Conservation (phyloP, 2,329 filamentous ascomycete genomes). For the Pseudogymnoascus sp. region DNA sequence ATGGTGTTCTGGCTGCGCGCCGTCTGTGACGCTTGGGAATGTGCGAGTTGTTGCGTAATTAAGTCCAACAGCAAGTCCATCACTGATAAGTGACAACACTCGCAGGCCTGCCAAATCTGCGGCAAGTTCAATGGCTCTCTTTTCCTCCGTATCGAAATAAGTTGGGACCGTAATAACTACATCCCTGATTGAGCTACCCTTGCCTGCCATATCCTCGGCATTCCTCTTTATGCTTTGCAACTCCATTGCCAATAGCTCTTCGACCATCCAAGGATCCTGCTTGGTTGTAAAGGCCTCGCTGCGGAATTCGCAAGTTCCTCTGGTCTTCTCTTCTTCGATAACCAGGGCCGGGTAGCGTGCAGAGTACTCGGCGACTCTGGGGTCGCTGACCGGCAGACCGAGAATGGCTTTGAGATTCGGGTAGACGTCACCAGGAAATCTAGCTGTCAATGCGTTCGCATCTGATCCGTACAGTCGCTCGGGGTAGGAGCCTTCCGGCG, state of each 20-base stretch:
- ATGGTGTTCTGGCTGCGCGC: slow-evolving; percentile 82
- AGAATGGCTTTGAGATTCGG: slow-evolving; percentile 86
- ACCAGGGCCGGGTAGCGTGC: slow-evolving; percentile 72
- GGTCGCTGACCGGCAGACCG: slow-evolving; percentile 59
- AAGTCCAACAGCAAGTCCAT: slow-evolving; percentile 84
- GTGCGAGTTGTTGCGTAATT: slow-evolving; percentile 91
- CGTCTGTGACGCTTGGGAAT: slow-evolving; percentile 77
- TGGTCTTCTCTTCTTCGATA: slow-evolving; percentile 50
- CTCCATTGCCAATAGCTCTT: slow-evolving; percentile 95
- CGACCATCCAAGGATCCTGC: slow-evolving; percentile 67
- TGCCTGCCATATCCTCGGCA: slow-evolving; percentile 74
- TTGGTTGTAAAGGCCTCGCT: slow-evolving; percentile 59
- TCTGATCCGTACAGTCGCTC: slow-evolving; percentile 90
- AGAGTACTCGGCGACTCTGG: slow-evolving; percentile 62
- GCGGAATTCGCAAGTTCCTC: slow-evolving; percentile 73
- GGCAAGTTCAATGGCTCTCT: slow-evolving; percentile 74
- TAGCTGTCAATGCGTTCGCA: slow-evolving; percentile 75
- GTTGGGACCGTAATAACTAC: slow-evolving; percentile 83
- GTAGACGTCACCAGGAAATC: slow-evolving; percentile 91
- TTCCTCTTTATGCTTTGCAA: slow-evolving; percentile 86
- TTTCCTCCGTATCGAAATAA: slow-evolving; percentile 88
- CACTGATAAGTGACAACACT: slow-evolving; percentile 76
- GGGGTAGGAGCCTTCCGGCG: slow-evolving; percentile 62
- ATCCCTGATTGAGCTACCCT: slow-evolving; percentile 66
- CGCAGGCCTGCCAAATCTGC: slow-evolving; percentile 83